These are phyloP conservation scores for Tuber calosporum DNA, from an alignment of 495 filamentous ascomycete species.

Conservation along the genomic window DNA sequence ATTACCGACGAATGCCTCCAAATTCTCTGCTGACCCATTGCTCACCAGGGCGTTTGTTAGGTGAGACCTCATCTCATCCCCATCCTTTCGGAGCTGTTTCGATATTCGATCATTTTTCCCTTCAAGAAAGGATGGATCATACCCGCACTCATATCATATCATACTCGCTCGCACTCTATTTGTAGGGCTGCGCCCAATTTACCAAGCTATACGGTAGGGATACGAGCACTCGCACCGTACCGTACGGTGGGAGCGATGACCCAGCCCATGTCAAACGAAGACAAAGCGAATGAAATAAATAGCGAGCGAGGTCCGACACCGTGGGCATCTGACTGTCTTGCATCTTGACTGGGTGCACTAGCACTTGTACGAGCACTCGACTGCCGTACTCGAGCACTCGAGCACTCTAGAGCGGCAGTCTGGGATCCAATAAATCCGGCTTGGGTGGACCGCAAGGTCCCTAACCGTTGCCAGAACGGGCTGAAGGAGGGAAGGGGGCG, in stretches of 20 bases:
- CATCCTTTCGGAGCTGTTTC: neutral
- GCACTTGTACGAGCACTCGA: too few relatives aligned
- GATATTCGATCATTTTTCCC: neutral
- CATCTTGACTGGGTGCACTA: too few relatives aligned
- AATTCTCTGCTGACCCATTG: neutral
- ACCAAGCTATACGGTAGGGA: neutral
- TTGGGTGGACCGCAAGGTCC: neutral
- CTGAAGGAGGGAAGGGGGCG: neutral
- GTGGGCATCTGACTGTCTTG: neutral
- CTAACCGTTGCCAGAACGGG: neutral
- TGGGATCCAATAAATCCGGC: neutral
- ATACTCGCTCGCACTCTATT: too few relatives aligned
- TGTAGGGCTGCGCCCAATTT: neutral
- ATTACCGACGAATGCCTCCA: neutral
- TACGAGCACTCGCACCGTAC: too few relatives aligned
- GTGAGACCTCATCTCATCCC: neutral
- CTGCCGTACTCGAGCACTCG: too few relatives aligned
- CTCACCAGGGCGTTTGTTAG: neutral
- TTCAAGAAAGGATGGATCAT: too few relatives aligned
- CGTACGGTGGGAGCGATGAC: neutral
- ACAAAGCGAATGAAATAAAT: neutral
- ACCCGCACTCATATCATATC: too few relatives aligned
- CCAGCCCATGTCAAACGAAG: neutral
- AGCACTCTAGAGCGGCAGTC: neutral
- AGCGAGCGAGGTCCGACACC: constrained; percentile 1